Percentiles rank a stretch among this genome's conserved stretches.
These are phyloP conservation scores for Irpex sp. DNA, from an alignment of 1,284 basidiomycete species.

Conservation along the genomic window DNA sequence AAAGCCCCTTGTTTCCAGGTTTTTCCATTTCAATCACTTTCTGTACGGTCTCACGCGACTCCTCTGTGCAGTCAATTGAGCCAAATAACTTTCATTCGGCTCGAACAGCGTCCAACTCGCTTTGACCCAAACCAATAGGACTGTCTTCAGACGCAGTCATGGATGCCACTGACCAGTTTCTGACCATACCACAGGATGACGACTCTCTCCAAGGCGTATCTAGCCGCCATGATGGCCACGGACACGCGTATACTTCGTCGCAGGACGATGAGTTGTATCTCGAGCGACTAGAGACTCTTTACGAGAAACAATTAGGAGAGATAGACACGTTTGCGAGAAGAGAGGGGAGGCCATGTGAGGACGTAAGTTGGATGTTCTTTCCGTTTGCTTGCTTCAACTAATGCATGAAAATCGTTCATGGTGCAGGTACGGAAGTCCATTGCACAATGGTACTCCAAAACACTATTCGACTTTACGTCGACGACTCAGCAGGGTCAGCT, in stretches of 20 bases:
- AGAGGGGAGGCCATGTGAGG: constrained; percentile 53
- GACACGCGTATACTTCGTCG: background rate
- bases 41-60: too few relatives aligned
- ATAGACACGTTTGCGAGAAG: constrained; percentile 55
- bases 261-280: constrained; percentile 47
- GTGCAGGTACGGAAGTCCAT: constrained; percentile 47
- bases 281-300: constrained; percentile 58
- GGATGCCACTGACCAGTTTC: background rate
- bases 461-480: background rate
- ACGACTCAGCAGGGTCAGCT: background rate
- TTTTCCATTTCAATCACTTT: too few relatives aligned
- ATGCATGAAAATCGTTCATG: background rate
- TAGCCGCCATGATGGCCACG: background rate
- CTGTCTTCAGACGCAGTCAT: background rate
- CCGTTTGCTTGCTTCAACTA: too few relatives aligned
- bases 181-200: background rate
- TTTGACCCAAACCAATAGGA: background rate
- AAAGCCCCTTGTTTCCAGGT: background rate
- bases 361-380: constrained; percentile 36
- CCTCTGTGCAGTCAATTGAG: too few relatives aligned
- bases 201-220: background rate
- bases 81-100: background rate
- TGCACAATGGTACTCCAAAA: constrained; percentile 39
- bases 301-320: constrained; percentile 53
- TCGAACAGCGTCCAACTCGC: background rate